Base-by-base conservation (phyloP, 2,329 filamentous ascomycete species). In the Hypomyces rosellus region DNA sequence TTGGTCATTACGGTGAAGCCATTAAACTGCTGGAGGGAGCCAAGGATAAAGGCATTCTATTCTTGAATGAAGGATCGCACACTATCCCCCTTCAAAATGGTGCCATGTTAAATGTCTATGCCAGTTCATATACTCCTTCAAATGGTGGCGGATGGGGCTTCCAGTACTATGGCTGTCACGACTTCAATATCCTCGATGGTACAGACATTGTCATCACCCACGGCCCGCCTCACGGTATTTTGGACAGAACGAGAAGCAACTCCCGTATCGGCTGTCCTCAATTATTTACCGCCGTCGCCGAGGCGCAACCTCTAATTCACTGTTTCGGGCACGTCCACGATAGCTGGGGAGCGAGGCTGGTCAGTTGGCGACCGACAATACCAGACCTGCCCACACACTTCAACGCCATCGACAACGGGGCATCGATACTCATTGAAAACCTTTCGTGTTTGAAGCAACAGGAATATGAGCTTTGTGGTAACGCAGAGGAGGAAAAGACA, bases 321-420 rank as follows among this genome's bases (percentile, higher is more conserved):
- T 71, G 67, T 50, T 71, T 69, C 42, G 68, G 68, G 2, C 66
- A 70, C 42, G 59, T 65, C 0, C 63, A 69, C 34, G 36, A 55
- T 1, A 54, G 58, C 4, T 70, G 66, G 68, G 69, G 63, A 6
- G 65, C 72, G 0, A 75, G 71, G 49, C 18, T 75, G 2, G 69
- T 79, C 0, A 65, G 66, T 2, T 83, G 78, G 80, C 60, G 70
- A 2, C 34, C 46, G 0, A 33, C 16, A 7, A 53, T 60, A 2
- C 56, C 51, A 1, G 56, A 64, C 1, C 46, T 30, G 0, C 69
- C 71, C 3, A 72, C 71, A 0, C 71, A 78, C 57, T 69, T 77
- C 18, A 72, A 66, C 0, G 71, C 72, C 42, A 74, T 79, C 16
- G 71, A 80, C 46, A 71, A 80, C 44, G 67, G 63, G 0, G 57